phyloP scores from a whole-genome alignment of 2,329 filamentous ascomycete species.

The Tolypocladium ophioglossoides region DNA sequence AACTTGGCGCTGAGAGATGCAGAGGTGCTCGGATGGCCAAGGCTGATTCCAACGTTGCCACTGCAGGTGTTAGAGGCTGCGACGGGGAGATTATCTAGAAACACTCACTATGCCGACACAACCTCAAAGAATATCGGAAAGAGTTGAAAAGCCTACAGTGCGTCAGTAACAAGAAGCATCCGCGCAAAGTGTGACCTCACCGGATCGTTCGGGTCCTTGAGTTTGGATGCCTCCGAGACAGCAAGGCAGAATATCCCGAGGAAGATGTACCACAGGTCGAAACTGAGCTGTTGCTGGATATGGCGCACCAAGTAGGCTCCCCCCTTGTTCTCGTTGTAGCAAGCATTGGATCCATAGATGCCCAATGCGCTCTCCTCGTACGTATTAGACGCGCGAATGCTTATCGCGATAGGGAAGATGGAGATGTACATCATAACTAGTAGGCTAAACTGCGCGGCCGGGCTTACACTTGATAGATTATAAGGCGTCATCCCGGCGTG shows the following conservation, averaged over 20 bases:
- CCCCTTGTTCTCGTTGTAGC: conserved; percentile 1
- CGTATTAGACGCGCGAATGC: conserved; percentile 48
- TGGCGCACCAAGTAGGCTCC: conserved; percentile 21
- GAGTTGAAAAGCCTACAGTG: conserved; percentile 15
- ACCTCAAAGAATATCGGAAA: conserved; percentile 24
- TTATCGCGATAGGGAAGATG: conserved; percentile 50
- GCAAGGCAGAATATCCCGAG: conserved; percentile 13
- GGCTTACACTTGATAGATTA: conserved; percentile 26
- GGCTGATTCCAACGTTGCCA: no score
- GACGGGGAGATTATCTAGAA: no score
- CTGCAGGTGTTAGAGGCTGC: no score
- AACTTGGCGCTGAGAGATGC: no score
- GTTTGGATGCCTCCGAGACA: conserved; percentile 12
- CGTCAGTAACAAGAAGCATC: neutral
- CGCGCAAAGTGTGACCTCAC: conserved; percentile 4
- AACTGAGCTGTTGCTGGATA: conserved; percentile 26
- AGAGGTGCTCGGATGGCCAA: no score
- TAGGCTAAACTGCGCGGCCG: conserved; percentile 46
- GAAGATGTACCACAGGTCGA: conserved; percentile 31
- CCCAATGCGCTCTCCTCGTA: conserved; percentile 53
- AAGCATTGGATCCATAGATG: conserved; percentile 31
- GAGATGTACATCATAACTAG: conserved; percentile 58
- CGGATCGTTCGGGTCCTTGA: conserved; percentile 14
- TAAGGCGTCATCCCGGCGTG: conserved; percentile 9
- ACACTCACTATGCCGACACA: conserved; percentile 4